Percentiles rank a stretch among this genome's conserved stretches.
These are phyloP conservation scores for Fomitiporia mediterranea DNA, from an alignment of 1,284 basidiomycete species.

Conservation along the genomic window DNA sequence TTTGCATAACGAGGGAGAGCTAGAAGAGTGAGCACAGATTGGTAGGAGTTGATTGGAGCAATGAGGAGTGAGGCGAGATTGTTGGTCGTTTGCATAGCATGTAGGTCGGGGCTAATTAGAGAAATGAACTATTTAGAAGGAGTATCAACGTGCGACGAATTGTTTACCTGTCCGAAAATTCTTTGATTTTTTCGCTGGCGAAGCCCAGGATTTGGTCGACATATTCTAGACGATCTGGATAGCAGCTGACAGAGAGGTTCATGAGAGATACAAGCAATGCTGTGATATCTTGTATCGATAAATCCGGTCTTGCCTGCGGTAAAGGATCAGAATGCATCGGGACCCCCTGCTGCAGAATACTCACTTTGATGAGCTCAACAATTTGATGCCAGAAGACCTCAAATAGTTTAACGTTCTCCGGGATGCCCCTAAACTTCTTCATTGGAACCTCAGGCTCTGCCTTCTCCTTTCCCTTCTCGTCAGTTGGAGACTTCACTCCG, in stretches of 20 bases:
- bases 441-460: constrained; percentile 38
- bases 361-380: constrained; percentile 91
- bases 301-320: constrained; percentile 84
- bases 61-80: constrained; percentile 88
- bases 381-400: constrained; percentile 98
- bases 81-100: constrained; percentile 78
- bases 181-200: constrained; percentile 79
- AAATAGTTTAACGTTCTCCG: constrained; percentile 87
- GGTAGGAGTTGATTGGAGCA: constrained; percentile 91
- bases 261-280: constrained; percentile 90
- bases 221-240: constrained; percentile 92
- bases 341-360: constrained; percentile 17
- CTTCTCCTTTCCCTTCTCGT: constrained; percentile 52
- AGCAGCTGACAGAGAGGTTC: constrained; percentile 90
- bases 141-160: neutral
- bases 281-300: constrained; percentile 93
- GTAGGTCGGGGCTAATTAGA: constrained; percentile 85
- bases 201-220: constrained; percentile 91
- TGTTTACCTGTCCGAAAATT: constrained; percentile 71
- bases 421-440: constrained; percentile 87
- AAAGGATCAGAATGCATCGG: neutral
- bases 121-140: neutral
- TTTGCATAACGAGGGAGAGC: constrained; percentile 86
- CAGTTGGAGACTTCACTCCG: constrained; percentile 31
- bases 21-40: constrained; percentile 89